These are phyloP conservation scores for Yamadazyma dendronema DNA, from an alignment of 1,139 yeast genomes.

Conservation along the genomic window DNA sequence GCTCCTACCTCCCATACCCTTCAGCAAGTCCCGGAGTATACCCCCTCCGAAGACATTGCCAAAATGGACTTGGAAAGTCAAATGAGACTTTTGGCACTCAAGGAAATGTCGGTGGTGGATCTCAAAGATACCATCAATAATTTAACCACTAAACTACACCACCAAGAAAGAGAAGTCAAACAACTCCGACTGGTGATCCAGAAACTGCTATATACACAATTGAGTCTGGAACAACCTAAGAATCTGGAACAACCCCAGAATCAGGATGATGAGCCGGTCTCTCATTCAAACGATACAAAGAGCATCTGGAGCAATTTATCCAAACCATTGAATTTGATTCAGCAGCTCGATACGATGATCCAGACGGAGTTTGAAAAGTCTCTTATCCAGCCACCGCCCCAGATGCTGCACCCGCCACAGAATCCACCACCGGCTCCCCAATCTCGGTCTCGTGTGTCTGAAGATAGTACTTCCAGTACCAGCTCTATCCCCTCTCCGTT, in stretches of 20 bases:
- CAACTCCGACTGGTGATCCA: slow-evolving; percentile 42
- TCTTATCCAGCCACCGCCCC: slow-evolving; percentile 15
- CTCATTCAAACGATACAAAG: not conserved
- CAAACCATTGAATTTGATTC: slow-evolving; percentile 62
- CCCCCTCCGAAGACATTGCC: slow-evolving; percentile 3
- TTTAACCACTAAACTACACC: slow-evolving; percentile 28
- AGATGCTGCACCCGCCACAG: not conserved
- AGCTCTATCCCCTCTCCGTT: slow-evolving; percentile 19
- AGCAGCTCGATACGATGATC: slow-evolving; percentile 65
- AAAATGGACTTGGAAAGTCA: slow-evolving; percentile 51
- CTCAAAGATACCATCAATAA: slow-evolving; percentile 48
- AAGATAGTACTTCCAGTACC: slow-evolving; percentile 28
- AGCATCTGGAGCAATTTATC: slow-evolving; percentile 41
- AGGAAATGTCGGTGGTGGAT: slow-evolving; percentile 62
- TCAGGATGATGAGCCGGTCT: not conserved
- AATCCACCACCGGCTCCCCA: slow-evolving; percentile 1
- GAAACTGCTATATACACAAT: slow-evolving; percentile 36
- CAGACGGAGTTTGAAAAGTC: slow-evolving; percentile 66
- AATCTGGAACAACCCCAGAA: slow-evolving; percentile 2
- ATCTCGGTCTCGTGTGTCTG: slow-evolving; percentile 17
- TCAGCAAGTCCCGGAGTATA: not conserved
- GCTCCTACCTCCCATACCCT: no score
- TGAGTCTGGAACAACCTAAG: slow-evolving; percentile 12
- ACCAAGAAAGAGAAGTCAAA: slow-evolving; percentile 49
- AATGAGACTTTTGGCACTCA: slow-evolving; percentile 54